Base-by-base conservation (phyloP, 257 asterid species). In the Solanum medicagineum region DNA sequence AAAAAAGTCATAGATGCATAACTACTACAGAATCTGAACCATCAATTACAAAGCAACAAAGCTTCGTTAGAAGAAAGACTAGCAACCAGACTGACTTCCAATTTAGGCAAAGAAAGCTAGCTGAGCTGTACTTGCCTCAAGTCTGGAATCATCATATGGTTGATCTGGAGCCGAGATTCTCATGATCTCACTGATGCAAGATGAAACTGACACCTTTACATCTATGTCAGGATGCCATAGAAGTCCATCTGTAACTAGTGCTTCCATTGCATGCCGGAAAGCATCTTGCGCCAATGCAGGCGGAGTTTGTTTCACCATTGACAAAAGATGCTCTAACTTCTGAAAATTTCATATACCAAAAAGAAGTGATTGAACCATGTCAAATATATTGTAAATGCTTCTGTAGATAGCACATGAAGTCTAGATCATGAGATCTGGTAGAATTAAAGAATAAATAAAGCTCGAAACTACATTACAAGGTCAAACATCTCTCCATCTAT, bases 91-190 rank as follows among this genome's bases (percentile, higher is more conserved):
- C 42, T 75, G 82, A 75, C 45, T 75, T 24, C 14, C 40, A 14
- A 29, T 49, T 49, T 53, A 13, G 59, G 63, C 8, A 26, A 54
- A 65, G 45, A 83, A 42, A 24, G 24, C 8, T n/a, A 44, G 10
- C 62, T 57, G 14, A 47, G 74, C 44, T 86, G 42, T 5, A 24
- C 26, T 44, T 81, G 86, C 91, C 88, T 73, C 44, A 84, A 85
- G 44, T 69, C 1, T 57, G 32, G 49, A 47, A 26, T 85, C 87
- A 2, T 77, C 49, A 16, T 87, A 87, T 9, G 89, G 91, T 60
- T 63, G 68, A 56, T 66, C 79, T 8, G 89, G 91, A 40, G 89
- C 91, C 51, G 91, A 69, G 40, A 89, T 83, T 55, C 88, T 87
- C 22, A 81, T 16, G 60, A 89, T 62, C 65, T 89, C 87, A 53